Evolutionary conservation across 495 filamentous ascomycete species (phyloP), one percentile per base, ranked within the genome.

Genomic region (Baudoinia panamericana): DNA sequence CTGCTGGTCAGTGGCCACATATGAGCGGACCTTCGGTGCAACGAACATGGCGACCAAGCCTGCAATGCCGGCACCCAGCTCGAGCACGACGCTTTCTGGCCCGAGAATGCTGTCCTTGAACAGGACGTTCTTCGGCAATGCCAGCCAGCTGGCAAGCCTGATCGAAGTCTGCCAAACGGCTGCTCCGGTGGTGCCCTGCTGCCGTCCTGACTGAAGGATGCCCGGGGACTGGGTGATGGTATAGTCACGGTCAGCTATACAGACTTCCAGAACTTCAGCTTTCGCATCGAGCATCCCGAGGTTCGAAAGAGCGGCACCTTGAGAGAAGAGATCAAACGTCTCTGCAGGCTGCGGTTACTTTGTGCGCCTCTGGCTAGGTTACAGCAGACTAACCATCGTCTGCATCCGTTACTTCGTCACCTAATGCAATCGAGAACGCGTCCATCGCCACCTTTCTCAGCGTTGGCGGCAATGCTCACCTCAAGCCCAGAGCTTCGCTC

Each of bases 131-230:
- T 56, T 52, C n/a, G 65, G 51, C 9, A 67, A 64, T 19, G 71
- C 64, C 25, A 95, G 63, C 85, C 86, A 97, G 54, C 76, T 67
- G 10, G 90, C 82, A 55, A 96, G 76, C 37, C 73, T 63, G 16
- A 90, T 85, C 3, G 86, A 93, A 53, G 93, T 80, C 64, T 83
- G 90, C 90, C 90, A 97, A 12, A 92, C 64, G 15, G 88, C 84
- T 81, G 39, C 36, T 41, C 90, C 90, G 3, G 90, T 97, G 1
- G 90, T 97, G 1, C 90, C 92, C 13, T 76, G 78, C 16, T 72
- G 69, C 12, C 84, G 76, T 43, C 76, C 72, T 5, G 84, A 90
- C 2, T 74, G 72, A 7, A 97, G 69, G 9, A 95, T 59, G 2
- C 73, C 72, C 7, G 88, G 90, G 0, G 84, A 93, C 58, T 97